Base-by-base conservation (phyloP, 768 basidiomycete species). In the Lactifluus echinatus region DNA sequence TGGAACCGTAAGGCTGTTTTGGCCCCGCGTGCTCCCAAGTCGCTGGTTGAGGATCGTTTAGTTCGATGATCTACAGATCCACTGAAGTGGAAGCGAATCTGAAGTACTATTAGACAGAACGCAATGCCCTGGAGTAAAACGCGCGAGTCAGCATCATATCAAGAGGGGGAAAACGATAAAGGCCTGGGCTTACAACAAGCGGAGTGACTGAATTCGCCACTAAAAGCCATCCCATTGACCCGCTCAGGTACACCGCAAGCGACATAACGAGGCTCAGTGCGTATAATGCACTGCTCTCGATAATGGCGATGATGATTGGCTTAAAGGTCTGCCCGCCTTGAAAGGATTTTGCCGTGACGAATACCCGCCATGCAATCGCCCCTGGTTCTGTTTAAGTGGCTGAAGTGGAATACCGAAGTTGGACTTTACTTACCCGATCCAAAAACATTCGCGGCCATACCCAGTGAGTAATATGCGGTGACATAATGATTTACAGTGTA, bases 231-330 rank as follows among this genome's bases (percentile, higher is more conserved):
- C 21, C 49, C 19, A 36, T 50, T 2, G 49, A 50, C 14, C 34
- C 49, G 10, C 33, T 36, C 21, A 50, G 34, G 33, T 36, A 50
- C 4, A 15, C 3, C 3, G 49, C 49, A 3, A 50, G 49, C 24
- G 37, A 31, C 2, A 34, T 34, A 24, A 50, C 17, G 34, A 50
- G 33, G 36, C 49, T 34, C 12, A 50, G 19, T 15, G 49, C 49
- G 21, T 50, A 50, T 8, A 50, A 10, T 11, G 49, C 49, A 24
- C 49, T 50, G 36, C 49, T 50, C 49, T 50, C 49, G 34, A 50
- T 11, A n/a, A 50, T 17, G 33, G 37, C 21, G 49, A 50, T 36
- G 12, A 50, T 36, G 21, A 50, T 34, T 2, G 49, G 49, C 49
- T 34, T 19, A 11, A 50, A 34, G 12, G 8, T 37, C 34, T 14